Conservation (phyloP, 2,329 filamentous ascomycete genomes). For the Aspergillus piperis region DNA sequence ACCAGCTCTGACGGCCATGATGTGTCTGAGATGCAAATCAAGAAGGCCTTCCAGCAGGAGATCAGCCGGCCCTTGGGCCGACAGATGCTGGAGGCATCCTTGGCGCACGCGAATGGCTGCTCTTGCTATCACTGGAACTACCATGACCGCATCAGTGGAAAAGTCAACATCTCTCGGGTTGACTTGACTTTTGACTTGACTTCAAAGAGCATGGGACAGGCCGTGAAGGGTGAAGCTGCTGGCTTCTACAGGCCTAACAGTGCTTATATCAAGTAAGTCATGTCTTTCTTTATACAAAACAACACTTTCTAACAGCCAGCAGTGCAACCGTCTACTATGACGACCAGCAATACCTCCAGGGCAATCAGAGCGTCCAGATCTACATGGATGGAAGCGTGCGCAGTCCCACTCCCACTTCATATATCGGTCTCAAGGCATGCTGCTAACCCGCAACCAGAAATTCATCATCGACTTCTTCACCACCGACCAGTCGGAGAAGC, state of each 20-base stretch:
- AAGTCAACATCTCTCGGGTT: constrained; percentile 4
- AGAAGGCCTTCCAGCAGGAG: constrained; percentile 6
- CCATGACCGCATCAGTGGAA: constrained; percentile 4
- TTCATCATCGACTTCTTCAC: constrained; percentile 9
- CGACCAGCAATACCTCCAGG: constrained; percentile 4
- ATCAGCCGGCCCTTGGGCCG: constrained; percentile 6
- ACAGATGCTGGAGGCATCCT: constrained; percentile 7
- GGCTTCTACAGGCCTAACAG: constrained; percentile 4
- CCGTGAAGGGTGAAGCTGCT: background rate
- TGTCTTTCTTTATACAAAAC: background rate
- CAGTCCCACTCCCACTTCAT: too few relatives aligned
- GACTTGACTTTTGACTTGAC: constrained; percentile 3
- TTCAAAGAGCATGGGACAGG: constrained; percentile 7
- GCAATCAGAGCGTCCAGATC: constrained; percentile 5
- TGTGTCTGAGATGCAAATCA: constrained; percentile 7
- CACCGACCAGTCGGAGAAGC: constrained; percentile 6
- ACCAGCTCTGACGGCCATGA: constrained; percentile 4
- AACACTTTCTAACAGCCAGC: background rate
- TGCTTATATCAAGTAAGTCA: constrained; percentile 1
- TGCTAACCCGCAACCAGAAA: background rate
- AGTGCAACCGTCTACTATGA: constrained; percentile 7
- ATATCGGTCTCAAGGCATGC: too few relatives aligned
- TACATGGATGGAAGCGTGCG: constrained; percentile 6
- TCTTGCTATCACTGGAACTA: constrained; percentile 10
- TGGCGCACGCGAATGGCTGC: background rate